phyloP scores from a whole-genome alignment of 192 early-diverging fungal genomes.

The Podochytrium sp. region DNA sequence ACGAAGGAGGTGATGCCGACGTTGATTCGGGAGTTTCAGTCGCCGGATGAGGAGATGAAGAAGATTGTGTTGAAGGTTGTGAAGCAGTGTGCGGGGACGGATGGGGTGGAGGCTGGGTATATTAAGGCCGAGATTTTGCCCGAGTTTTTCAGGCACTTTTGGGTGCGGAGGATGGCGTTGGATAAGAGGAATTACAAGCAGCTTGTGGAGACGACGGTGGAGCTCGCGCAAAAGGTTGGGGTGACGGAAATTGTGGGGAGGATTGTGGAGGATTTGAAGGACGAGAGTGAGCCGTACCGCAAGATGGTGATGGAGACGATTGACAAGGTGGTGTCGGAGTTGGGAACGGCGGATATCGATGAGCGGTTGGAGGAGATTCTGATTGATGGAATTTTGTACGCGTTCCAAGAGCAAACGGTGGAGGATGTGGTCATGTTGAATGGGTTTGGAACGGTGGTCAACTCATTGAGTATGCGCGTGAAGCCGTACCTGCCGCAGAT shows the following conservation, averaged over 20 bases:
- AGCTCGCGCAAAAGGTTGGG: conserved; percentile 90
- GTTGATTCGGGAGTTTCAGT: conserved; percentile 94
- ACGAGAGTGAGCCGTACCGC: conserved; percentile 90
- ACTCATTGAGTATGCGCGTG: conserved; percentile 84
- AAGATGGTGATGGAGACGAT: conserved; percentile 99
- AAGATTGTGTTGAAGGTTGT: conserved; percentile 98
- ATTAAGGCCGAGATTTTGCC: conserved; percentile 91
- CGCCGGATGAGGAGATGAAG: conserved; percentile 98
- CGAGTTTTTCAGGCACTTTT: conserved; percentile 95
- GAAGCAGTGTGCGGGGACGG: conserved; percentile 93
- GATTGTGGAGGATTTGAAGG: conserved; percentile 92
- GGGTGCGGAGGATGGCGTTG: conserved; percentile 96
- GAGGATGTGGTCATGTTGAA: conserved; percentile 92
- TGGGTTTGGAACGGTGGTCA: conserved; percentile 94
- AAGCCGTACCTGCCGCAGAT: conserved; percentile 95
- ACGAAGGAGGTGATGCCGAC: conserved; percentile 93
- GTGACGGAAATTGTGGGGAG: conserved; percentile 86
- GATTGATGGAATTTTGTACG: conserved; percentile 95
- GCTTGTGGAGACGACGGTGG: conserved; percentile 95
- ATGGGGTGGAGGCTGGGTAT: conserved; percentile 85
- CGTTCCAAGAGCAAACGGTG: conserved; percentile 98
- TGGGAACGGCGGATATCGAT: conserved; percentile 93
- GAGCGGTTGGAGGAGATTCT: conserved; percentile 89
- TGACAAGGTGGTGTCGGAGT: conserved; percentile 70
- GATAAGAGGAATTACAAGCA: conserved; percentile 92